Conservation (phyloP, 139 green algal genomes). For the Pseudopediastrum boryanum region DNA sequence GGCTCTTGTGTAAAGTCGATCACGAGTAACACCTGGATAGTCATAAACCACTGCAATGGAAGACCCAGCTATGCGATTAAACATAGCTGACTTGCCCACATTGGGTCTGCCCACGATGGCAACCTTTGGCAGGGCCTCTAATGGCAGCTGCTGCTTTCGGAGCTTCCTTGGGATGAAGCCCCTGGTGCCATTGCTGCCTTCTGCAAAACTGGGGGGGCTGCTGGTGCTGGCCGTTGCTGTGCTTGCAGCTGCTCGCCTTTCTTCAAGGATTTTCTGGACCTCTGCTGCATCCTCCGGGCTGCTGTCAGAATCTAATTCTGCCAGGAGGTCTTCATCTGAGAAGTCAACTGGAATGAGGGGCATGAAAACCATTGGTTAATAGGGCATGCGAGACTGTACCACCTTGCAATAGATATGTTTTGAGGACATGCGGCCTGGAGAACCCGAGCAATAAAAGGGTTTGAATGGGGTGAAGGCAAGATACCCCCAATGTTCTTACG, state of each 20-base stretch:
- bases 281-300: constrained; percentile 26
- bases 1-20: constrained; percentile 90
- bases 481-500: neutral
- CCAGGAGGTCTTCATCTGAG: constrained; percentile 27
- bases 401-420: too few species aligned
- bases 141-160: constrained; percentile 40
- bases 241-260: constrained; percentile 21
- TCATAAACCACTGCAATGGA: constrained; percentile 94
- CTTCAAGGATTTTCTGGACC: constrained; percentile 11
- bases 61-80: constrained; percentile 90
- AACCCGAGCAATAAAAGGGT: neutral
- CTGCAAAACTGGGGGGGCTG: neutral
- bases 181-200: neutral
- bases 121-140: constrained; percentile 53
- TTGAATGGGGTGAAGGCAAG: neutral
- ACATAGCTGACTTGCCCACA: constrained; percentile 96
- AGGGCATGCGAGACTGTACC: neutral
- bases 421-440: neutral
- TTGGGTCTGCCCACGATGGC: constrained; percentile 95
- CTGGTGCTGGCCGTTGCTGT: constrained; percentile 16
- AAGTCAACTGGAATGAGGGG: constrained; percentile 15
- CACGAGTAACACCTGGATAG: constrained; percentile 91
- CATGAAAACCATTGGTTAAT: neutral
- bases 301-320: constrained; percentile 17
- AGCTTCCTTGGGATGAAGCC: constrained; percentile 33